Evolutionary conservation across 495 filamentous ascomycete genomes (phyloP), one percentile per base, ranked within the genome.

Genomic region (Penicillium desertorum): DNA sequence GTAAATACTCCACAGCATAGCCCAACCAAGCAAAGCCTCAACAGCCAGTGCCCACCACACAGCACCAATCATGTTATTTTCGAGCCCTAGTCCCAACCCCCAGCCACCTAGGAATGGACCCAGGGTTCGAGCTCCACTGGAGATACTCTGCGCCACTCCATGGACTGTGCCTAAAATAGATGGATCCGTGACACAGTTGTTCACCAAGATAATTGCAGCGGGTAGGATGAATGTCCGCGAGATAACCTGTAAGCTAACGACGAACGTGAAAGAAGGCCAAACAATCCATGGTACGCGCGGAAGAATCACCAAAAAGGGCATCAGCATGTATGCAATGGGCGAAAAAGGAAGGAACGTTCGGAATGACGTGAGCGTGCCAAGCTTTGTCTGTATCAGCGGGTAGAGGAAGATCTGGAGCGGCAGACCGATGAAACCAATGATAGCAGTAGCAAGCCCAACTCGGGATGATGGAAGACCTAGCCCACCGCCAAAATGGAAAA

Each of bases 161-260:
- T 91, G 86, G 0, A 92, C 76, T 1, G 86, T 89, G 0, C 87
- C 87, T 8, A 91, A 67, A 3, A 88, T 79, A 5, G 63, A 74
- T 5, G 82, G 79, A 39, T 83, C 74, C 3, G 88, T 84, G n/a
- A 84, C 82, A 14, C 78, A 77, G 58, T 91, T 89, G 16, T 86
- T 90, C 0, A 91, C 75, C 1, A 92, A 69, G 14, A 91, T 89
- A 0, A 88, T 80, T 1, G 82, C 82, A 5, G 81, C 82, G 0
- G 89, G 88, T 1, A 88, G 74, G 3, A 84, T 84, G 62, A 91
- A 90, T 4, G 88, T 90, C 42, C 87, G 78, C 1, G 86, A 89
- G 17, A 85, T 69, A 23, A 91, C 88, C 65, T 91, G 88, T 2
- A 88, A 64, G 29, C 79, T 78, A 0, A 90, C 75, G 0, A 92